Percentiles rank a stretch among this genome's conserved stretches.
Conservation (phyloP, 2,329 filamentous ascomycete genomes). For the Hypoxylon sp. region DNA sequence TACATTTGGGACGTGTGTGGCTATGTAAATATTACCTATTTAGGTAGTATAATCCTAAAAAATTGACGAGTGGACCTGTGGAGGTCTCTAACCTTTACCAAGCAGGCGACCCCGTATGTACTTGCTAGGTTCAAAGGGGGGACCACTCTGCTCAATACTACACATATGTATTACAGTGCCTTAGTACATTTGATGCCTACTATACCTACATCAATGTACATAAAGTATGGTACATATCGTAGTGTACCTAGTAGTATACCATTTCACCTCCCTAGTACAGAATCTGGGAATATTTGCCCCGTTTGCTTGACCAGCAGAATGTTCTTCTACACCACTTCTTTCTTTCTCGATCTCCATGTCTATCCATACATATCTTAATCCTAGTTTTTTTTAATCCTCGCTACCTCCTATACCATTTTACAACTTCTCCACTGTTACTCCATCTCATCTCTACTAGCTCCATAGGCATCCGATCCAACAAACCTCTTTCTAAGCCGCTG, state of each 20-base stretch:
- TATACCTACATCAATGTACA: too few relatives aligned
- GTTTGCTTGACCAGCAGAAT: constrained; percentile 14
- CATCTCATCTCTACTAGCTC: constrained; percentile 12
- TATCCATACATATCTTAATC: constrained; percentile 3
- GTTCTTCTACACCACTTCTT: not conserved
- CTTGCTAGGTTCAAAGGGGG: too few relatives aligned
- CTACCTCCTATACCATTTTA: constrained; percentile 3
- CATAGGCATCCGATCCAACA: not conserved
- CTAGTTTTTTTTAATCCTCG: constrained; percentile 7
- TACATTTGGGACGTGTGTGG: too few relatives aligned
- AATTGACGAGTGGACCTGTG: too few relatives aligned
- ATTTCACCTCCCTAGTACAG: constrained; percentile 9
- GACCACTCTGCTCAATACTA: too few relatives aligned
- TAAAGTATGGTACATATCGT: too few relatives aligned
- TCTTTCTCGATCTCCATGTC: constrained; percentile 8
- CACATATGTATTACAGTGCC: too few relatives aligned
- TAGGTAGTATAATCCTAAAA: too few relatives aligned
- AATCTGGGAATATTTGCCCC: constrained; percentile 30
- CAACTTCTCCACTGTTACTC: not conserved
- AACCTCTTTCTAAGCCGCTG: not conserved
- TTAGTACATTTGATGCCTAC: too few relatives aligned
- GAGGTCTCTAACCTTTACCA: too few relatives aligned
- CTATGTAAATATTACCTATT: too few relatives aligned
- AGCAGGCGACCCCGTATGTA: too few relatives aligned
- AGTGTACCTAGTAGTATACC: constrained; percentile 2